Base-by-base conservation (phyloP, 495 filamentous ascomycete species). In the Acidomyces sp. region DNA sequence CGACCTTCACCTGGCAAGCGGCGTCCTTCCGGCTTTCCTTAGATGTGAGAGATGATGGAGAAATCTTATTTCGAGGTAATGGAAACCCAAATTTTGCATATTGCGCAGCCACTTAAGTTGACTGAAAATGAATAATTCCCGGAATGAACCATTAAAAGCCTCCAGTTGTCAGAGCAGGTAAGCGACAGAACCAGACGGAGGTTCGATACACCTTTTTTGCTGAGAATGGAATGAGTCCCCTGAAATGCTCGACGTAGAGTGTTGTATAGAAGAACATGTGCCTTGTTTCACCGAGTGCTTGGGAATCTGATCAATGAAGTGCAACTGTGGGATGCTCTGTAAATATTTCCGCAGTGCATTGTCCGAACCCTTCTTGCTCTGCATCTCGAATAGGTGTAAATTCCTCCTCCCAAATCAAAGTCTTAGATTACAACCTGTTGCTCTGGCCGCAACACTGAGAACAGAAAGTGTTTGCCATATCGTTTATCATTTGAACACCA, bases 121-220 rank as follows among this genome's bases (percentile, higher is more conserved):
- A 1, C 15, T 20, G 36, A 20, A 15, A 9, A 15, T 16, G 21
- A n/a, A 21, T 33, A 9, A 3, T 34, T 34, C 1, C 11, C 34
- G 21, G 34, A 15, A 3, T 29, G 22, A 9, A 34, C 23, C n/a
- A 45, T 42, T 23, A 53, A 53, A 12, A 53, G 39, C 1, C 22
- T 22, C 29, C 41, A 25, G 33, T 33, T 48, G n/a, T 44, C 28
- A 6, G 34, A 11, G 19, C 38, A 44, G 23, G 21, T 28, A 6
- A 54, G 34, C 3, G 48, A 21, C 12, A 54, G 43, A 16, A 46
- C 28, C 15, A 54, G 32, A n/a, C 34, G 17, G 10, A 33, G 44
- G 29, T 21, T 17, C 2, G 17, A 17, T 18, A 33, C 15, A 6
- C 12, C 10, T 1, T 10, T 2, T 24, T 44, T 48, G 3, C 19